These are phyloP conservation scores for Helianthus annuus DNA, from an alignment of 129 eudicot species.

Conservation along the genomic window HanXRQr2.0-SUNRISE NC_035436.2:28921431-28921930, in stretches of 20 bases:
- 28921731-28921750: slow-evolving; percentile 14
- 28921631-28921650: background rate
- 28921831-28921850: slow-evolving; percentile 13
- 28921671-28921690: background rate
- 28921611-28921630: too few relatives aligned
- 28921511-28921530: too few relatives aligned
- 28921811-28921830: slow-evolving; percentile 25
- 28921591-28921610: background rate
- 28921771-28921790: slow-evolving; percentile 14
- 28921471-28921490: too few relatives aligned
- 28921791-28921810: slow-evolving; percentile 9
- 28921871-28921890: too few relatives aligned
- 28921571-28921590: background rate
- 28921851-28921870: too few relatives aligned
- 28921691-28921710: background rate
- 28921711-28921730: slow-evolving; percentile 16
- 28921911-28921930: too few relatives aligned
- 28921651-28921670: background rate
- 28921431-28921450: too few relatives aligned
- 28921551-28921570: too few relatives aligned
- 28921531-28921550: too few relatives aligned
- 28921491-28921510: too few relatives aligned
- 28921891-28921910: too few relatives aligned
- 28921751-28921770: slow-evolving; percentile 9
- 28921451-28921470: too few relatives aligned